These are phyloP conservation scores for Annulohypoxylon stygium DNA, from an alignment of 495 filamentous ascomycete genomes.

Conservation along the genomic window DNA sequence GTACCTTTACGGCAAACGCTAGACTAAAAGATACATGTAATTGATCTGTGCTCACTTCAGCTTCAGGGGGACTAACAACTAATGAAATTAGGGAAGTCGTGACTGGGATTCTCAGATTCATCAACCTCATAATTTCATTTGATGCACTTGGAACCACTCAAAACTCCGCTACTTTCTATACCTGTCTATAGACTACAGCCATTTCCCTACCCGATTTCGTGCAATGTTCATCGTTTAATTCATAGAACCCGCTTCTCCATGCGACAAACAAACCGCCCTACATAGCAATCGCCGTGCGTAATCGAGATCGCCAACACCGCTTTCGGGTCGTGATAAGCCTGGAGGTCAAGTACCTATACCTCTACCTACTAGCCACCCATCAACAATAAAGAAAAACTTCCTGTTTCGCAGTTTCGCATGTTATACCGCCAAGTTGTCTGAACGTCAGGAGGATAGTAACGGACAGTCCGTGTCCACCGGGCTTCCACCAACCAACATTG, in stretches of 20 bases:
- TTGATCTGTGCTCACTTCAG: constrained; percentile 19
- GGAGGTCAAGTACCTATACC: too few species aligned
- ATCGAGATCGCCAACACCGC: constrained; percentile 26
- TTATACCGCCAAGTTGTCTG: constrained; percentile 76
- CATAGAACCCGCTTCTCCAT: constrained; percentile 24
- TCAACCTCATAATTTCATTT: constrained; percentile 40
- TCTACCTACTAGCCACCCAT: constrained; percentile 15
- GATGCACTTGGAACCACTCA: background rate
- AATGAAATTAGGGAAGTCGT: constrained; percentile 45
- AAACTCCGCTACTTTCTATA: constrained; percentile 3
- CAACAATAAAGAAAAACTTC: constrained; percentile 22
- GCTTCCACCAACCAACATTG: constrained; percentile 53
- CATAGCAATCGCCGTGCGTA: constrained; percentile 22
- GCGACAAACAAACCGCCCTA: constrained; percentile 33
- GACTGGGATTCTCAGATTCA: constrained; percentile 36
- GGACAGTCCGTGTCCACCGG: constrained; percentile 76
- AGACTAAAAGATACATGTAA: background rate
- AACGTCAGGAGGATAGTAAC: constrained; percentile 69
- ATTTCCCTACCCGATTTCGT: constrained; percentile 4
- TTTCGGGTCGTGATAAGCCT: constrained; percentile 32
- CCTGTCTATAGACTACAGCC: constrained; percentile 16
- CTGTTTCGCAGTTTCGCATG: constrained; percentile 14
- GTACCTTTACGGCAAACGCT: constrained; percentile 28
- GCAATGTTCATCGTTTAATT: constrained; percentile 19
- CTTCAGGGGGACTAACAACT: constrained; percentile 37